Conservation (phyloP, 768 basidiomycete species). For the Leccinellum albellum region DNA sequence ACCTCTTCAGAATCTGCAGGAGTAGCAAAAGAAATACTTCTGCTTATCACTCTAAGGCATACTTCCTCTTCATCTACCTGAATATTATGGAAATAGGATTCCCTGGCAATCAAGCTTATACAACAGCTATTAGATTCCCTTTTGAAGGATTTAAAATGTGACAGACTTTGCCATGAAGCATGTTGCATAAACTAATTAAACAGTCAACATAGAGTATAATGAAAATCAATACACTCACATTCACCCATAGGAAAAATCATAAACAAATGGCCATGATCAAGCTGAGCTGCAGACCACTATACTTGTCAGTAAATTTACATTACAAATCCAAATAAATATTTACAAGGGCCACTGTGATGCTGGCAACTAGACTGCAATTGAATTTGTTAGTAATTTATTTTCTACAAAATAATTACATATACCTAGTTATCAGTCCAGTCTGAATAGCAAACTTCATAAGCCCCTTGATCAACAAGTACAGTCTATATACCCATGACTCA, state of each 20-base stretch:
- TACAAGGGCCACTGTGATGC: conserved; percentile 16
- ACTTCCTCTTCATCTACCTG: not conserved
- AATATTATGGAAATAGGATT: conserved; percentile 20
- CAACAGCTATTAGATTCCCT: not conserved
- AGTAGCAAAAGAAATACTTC: conserved; percentile 6
- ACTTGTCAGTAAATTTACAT: not conserved
- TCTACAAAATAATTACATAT: not conserved
- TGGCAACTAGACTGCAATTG: conserved; percentile 14
- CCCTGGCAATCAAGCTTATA: conserved; percentile 25
- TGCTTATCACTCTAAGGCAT: not conserved
- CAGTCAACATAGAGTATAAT: not conserved
- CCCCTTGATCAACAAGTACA: conserved; percentile 13
- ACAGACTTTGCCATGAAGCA: conserved; percentile 31
- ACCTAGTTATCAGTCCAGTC: conserved; percentile 28
- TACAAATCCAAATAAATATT: not conserved
- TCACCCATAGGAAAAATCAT: conserved; percentile 27
- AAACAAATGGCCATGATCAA: conserved; percentile 16
- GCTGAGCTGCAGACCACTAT: conserved; percentile 18
- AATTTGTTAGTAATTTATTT: not conserved
- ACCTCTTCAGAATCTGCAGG: conserved; percentile 1
- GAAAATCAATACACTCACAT: conserved; percentile 10
- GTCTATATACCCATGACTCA: conserved; percentile 1
- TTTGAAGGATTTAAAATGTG: not conserved
- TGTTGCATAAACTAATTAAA: conserved; percentile 22
- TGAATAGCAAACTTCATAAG: conserved; percentile 21